Evolutionary conservation across 768 basidiomycete species (phyloP), one percentile per base, ranked within the genome.

Genomic region (Mycena rosella): DNA sequence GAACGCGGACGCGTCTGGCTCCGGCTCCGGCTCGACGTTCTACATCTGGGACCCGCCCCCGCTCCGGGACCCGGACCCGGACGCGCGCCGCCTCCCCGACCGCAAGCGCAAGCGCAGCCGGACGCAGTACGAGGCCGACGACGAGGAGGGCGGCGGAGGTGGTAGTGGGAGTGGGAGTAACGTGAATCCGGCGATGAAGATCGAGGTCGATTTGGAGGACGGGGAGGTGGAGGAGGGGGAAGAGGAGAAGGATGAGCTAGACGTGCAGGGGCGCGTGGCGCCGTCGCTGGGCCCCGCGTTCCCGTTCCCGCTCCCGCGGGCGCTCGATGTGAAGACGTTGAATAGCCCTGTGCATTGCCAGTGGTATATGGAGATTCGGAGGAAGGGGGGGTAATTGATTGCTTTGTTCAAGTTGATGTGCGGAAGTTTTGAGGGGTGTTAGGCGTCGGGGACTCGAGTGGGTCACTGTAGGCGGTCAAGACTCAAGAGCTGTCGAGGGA

Each of bases 41-140:
- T 42, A 26, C 56, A 53, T 42, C 14, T 57, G 54, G 45, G 63
- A 65, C 36, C 63, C 48, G 18, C 55, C 56, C 6, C 38, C 55
- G 32, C 8, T 15, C 18, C 30, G 2, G 20, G 47, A 57, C 48
- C 63, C n/a, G n/a, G n/a, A n/a, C n/a, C n/a, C n/a, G n/a, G n/a
- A n/a, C n/a, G n/a, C n/a, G n/a, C n/a, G n/a, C n/a, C n/a, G n/a
- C n/a, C n/a, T n/a, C n/a, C n/a, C n/a, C n/a, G n/a, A n/a, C n/a
- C n/a, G n/a, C n/a, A n/a, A n/a, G n/a, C n/a, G 63, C 40, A 65
- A 65, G 24, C 63, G 63, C 40, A 18, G 27, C 5, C 63, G 63
- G 36, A 34, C 10, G 56, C 48, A 58, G 49, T 65, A 58, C 40
- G 56, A 65, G 29, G 55, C n/a, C 13, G 61, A 32, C 6, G 27